Percentiles rank a stretch among this genome's conserved stretches.
Evolutionary conservation across 2,329 filamentous ascomycete species (phyloP).

Genomic region (Fusarium nurragi): DNA sequence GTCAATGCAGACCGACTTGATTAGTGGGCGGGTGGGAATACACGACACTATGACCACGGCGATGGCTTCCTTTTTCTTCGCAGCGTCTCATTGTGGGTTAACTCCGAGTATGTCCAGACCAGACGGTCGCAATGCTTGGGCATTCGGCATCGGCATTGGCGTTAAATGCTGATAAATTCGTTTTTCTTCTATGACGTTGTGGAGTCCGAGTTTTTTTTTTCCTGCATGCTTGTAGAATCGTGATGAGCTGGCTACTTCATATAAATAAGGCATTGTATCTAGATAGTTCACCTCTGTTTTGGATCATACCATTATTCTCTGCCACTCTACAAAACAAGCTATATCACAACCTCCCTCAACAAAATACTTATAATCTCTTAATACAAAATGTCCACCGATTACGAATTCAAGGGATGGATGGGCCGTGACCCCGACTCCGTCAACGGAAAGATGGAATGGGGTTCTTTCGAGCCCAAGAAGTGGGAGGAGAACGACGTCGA

Average conservation of each 20-base stretch:
- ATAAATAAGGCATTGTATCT: slow-evolving; percentile 8
- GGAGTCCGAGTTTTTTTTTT: slow-evolving; percentile 8
- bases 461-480: slow-evolving; percentile 66
- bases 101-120: slow-evolving; percentile 24
- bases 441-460: slow-evolving; percentile 63
- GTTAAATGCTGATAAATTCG: slow-evolving; percentile 34
- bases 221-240: slow-evolving; percentile 9
- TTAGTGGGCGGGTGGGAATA: slow-evolving; percentile 1
- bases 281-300: background rate
- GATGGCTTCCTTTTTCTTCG: slow-evolving; percentile 26
- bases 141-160: background rate
- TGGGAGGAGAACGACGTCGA: slow-evolving; percentile 73
- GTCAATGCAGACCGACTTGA: background rate
- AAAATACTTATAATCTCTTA: background rate
- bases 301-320: background rate
- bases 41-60: slow-evolving; percentile 13
- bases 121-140: background rate
- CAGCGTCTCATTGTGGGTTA: background rate
- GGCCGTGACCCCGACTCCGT: slow-evolving; percentile 52
- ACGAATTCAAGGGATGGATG: slow-evolving; percentile 64
- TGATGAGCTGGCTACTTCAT: background rate
- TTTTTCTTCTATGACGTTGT: slow-evolving; percentile 29
- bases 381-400: slow-evolving; percentile 48
- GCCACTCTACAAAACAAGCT: background rate
- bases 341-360: background rate